These are phyloP conservation scores for Saururus chinensis DNA, from an alignment of 164 flowering plant genomes.

Conservation along the genomic window DNA sequence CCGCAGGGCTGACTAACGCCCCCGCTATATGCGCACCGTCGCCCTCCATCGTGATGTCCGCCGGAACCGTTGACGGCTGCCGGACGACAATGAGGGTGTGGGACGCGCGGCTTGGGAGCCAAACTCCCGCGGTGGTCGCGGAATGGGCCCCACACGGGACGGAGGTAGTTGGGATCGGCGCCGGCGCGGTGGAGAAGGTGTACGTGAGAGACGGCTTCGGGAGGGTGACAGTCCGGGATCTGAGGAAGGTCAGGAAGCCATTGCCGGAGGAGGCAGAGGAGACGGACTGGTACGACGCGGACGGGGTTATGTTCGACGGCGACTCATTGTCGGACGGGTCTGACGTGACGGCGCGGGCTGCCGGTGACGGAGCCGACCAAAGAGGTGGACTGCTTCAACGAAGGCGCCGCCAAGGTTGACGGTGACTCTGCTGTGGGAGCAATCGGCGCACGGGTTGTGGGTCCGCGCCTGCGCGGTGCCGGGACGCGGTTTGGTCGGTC, in stretches of 20 bases:
- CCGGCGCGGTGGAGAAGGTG: slow-evolving; percentile 9
- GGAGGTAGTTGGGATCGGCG: slow-evolving; percentile 12
- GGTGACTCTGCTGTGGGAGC: too few relatives aligned
- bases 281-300: slow-evolving; percentile 55
- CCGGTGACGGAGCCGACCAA: neutral
- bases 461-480: slow-evolving; percentile 4
- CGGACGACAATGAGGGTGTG: slow-evolving; percentile 26
- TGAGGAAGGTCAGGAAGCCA: slow-evolving; percentile 19
- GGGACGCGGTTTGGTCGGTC: slow-evolving; percentile 11
- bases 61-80: slow-evolving; percentile 13
- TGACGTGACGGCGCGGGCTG: too few relatives aligned
- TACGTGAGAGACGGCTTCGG: slow-evolving; percentile 7
- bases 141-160: slow-evolving; percentile 34
- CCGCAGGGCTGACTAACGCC: slow-evolving; percentile 6
- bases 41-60: slow-evolving; percentile 29
- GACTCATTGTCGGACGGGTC: neutral
- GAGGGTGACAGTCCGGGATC: slow-evolving; percentile 13
- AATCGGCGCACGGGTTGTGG: too few relatives aligned
- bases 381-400: slow-evolving; percentile 7
- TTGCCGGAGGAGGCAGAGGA: slow-evolving; percentile 23
- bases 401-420: slow-evolving; percentile 2
- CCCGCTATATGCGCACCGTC: slow-evolving; percentile 18
- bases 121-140: slow-evolving; percentile 32
- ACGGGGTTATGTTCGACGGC: slow-evolving; percentile 35
- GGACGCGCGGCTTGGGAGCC: slow-evolving; percentile 39